These are phyloP conservation scores for Debaryomyces coudertii DNA, from an alignment of 1,139 yeast genomes.

Conservation along the genomic window DNA sequence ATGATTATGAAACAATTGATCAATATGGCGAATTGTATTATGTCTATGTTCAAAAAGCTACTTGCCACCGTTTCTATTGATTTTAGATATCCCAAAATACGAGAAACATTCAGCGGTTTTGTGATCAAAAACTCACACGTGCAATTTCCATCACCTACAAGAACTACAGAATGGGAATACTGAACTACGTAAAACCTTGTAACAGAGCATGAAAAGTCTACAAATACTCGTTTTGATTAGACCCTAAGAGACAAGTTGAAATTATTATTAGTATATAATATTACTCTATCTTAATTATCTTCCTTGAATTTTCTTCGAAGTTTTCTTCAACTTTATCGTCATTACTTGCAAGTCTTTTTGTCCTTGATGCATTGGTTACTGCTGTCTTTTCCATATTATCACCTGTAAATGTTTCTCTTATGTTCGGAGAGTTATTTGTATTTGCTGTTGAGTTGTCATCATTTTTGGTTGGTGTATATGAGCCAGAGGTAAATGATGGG, in stretches of 20 bases:
- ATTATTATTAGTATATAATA: neutral
- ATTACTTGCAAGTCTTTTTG: slow-evolving; percentile 1
- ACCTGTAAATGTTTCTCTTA: neutral
- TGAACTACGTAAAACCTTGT: neutral
- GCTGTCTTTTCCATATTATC: neutral
- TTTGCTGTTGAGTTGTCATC: neutral
- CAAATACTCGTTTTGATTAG: neutral
- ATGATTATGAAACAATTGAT: neutral
- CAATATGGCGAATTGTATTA: neutral
- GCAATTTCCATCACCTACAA: neutral
- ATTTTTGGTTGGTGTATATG: neutral
- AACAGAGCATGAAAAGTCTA: neutral
- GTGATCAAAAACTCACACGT: slow-evolving; percentile 1
- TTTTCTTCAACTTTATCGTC: slow-evolving; percentile 6
- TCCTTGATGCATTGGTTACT: neutral
- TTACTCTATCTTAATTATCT: slow-evolving; percentile 14
- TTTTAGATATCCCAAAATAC: slow-evolving; percentile 2
- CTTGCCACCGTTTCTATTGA: slow-evolving; percentile 8
- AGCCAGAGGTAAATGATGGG: slow-evolving; percentile 5
- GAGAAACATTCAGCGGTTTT: slow-evolving; percentile 1
- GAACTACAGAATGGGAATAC: neutral
- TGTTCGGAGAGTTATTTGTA: neutral
- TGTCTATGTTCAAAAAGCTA: slow-evolving; percentile 1
- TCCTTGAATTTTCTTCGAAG: slow-evolving; percentile 10
- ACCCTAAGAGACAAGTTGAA: neutral